phyloP scores from a whole-genome alignment of 2,329 filamentous ascomycete species.

The Verticillium longisporum region DNA sequence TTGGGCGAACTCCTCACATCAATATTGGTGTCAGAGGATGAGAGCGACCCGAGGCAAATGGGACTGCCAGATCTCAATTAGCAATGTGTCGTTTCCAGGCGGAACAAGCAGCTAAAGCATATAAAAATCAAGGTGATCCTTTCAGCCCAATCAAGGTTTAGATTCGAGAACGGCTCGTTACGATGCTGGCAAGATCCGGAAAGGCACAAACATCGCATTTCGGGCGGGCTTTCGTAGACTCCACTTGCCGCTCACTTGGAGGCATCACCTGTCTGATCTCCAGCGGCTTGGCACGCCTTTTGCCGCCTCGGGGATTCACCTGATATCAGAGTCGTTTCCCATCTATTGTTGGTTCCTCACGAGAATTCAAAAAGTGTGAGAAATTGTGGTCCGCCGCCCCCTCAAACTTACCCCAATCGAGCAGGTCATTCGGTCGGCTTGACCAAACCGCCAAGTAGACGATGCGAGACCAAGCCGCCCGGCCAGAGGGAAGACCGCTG shows the following conservation, averaged over 20 bases:
- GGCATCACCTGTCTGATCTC: neutral
- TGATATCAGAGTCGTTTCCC: neutral
- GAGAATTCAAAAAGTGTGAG: neutral
- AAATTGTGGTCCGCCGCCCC: neutral
- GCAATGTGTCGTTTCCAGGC: neutral
- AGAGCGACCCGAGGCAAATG: slow-evolving; percentile 24
- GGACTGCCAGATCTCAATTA: slow-evolving; percentile 14
- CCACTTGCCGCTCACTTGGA: neutral
- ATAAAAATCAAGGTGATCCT: neutral
- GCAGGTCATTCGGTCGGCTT: neutral
- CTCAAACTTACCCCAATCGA: neutral
- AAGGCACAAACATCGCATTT: too few species aligned
- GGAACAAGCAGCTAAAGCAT: neutral
- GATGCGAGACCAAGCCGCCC: neutral
- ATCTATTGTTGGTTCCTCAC: neutral
- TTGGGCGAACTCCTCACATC: neutral
- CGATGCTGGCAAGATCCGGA: neutral
- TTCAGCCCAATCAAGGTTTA: neutral
- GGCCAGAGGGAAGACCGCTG: neutral
- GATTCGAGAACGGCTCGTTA: neutral
- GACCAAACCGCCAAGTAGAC: neutral
- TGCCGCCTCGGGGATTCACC: neutral
- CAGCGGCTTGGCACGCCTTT: neutral
- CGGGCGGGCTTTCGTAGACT: too few species aligned
- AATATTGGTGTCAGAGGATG: slow-evolving; percentile 7